phyloP scores from a whole-genome alignment of 306 rosid species.

The Quercus bicolor region DNA sequence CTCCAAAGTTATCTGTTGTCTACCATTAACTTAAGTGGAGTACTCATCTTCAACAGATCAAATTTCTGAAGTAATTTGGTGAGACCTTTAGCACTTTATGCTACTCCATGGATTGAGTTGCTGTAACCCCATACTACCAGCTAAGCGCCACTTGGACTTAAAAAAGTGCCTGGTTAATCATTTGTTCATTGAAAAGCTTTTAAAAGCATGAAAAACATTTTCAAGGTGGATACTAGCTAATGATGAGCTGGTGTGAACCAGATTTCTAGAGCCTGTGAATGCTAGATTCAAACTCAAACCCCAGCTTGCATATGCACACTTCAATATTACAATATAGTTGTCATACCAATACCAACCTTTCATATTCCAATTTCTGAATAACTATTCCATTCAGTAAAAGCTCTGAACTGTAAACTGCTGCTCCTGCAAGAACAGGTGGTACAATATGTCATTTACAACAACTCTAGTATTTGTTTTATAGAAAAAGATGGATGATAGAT shows the following conservation, averaged over 20 bases:
- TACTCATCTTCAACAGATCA: neutral
- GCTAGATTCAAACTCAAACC: neutral
- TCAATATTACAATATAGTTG: neutral
- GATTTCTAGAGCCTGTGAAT: neutral
- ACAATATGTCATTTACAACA: neutral
- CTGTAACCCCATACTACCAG: neutral
- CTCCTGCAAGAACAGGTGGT: constrained; percentile 34
- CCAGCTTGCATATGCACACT: neutral
- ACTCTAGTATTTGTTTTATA: neutral
- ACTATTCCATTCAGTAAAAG: constrained; percentile 53
- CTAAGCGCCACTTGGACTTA: neutral
- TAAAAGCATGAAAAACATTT: neutral
- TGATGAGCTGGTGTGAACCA: neutral
- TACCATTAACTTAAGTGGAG: neutral
- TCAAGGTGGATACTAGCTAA: neutral
- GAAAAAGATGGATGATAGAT: constrained; percentile 6
- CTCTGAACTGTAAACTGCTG: constrained; percentile 38
- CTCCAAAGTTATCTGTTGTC: neutral
- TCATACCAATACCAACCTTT: constrained; percentile 23
- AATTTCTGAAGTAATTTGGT: neutral
- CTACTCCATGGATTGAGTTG: neutral
- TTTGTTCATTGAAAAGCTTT: neutral
- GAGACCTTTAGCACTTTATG: neutral
- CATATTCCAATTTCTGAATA: constrained; percentile 33
- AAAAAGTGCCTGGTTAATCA: neutral